Percentiles rank a stretch among this genome's conserved stretches.
phyloP scores from a whole-genome alignment of 2,329 filamentous ascomycete species.

The Ophiostoma tasmaniense region DNA sequence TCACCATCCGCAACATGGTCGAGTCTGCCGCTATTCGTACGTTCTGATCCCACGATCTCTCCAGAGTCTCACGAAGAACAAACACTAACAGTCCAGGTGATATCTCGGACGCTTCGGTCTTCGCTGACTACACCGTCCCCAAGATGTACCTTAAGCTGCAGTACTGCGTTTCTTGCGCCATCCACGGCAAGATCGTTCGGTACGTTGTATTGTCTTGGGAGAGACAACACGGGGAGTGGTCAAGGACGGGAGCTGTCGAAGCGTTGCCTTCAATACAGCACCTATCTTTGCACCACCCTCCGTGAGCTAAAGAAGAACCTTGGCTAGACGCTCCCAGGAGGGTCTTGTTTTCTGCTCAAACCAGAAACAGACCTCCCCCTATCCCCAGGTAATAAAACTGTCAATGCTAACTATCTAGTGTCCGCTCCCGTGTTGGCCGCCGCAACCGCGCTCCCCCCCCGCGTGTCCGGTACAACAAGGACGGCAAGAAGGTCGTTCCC shows the following conservation, averaged over 20 bases:
- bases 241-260: background rate
- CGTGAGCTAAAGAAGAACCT: slow-evolving; percentile 40
- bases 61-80: background rate
- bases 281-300: slow-evolving; percentile 15
- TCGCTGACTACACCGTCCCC: slow-evolving; percentile 97
- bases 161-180: slow-evolving; percentile 99
- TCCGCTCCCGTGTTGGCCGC: slow-evolving; percentile 91
- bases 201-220: slow-evolving; percentile 64
- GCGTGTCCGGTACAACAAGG: slow-evolving; percentile 99
- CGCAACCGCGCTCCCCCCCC: slow-evolving; percentile 98
- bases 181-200: slow-evolving; percentile 99
- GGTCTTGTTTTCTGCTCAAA: slow-evolving; percentile 12
- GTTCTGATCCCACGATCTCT: slow-evolving; percentile 33
- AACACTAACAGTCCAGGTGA: slow-evolving; percentile 58
- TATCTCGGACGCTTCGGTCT: slow-evolving; percentile 99
- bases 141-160: slow-evolving; percentile 99
- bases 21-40: slow-evolving; percentile 99
- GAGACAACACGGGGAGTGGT: slow-evolving; percentile 40
- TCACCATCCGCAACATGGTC: slow-evolving; percentile 99
- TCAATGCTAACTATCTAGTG: slow-evolving; percentile 54
- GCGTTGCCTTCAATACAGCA: background rate
- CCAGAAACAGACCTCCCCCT: background rate
- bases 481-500: slow-evolving; percentile 98
- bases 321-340: slow-evolving; percentile 24
- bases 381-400: background rate